These are phyloP conservation scores for Aureobasidium vineae DNA, from an alignment of 2,329 filamentous ascomycete genomes.

Conservation along the genomic window DNA sequence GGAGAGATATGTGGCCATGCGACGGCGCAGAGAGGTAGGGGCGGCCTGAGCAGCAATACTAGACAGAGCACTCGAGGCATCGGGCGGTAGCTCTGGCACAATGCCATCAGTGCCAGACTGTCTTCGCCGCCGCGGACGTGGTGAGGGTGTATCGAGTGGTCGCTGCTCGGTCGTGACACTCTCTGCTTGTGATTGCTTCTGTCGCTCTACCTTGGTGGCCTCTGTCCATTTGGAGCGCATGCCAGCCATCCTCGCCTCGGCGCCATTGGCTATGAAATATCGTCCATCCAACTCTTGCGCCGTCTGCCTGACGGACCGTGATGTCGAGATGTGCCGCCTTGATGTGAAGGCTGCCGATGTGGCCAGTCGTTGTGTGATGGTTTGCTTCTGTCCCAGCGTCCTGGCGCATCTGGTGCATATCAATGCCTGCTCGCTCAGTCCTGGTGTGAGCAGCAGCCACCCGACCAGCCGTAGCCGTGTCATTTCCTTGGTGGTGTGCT, in stretches of 20 bases:
- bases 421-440: slow-evolving; percentile 7
- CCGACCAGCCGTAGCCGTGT: slow-evolving; percentile 19
- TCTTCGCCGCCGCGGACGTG: slow-evolving; percentile 39
- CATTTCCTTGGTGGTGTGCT: neutral
- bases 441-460: slow-evolving; percentile 12
- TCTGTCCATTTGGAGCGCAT: slow-evolving; percentile 20
- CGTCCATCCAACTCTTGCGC: slow-evolving; percentile 34
- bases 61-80: slow-evolving; percentile 62
- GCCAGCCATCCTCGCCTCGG: slow-evolving; percentile 27
- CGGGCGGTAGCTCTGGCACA: slow-evolving; percentile 48
- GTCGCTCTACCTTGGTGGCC: neutral
- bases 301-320: slow-evolving; percentile 23
- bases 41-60: slow-evolving; percentile 57
- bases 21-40: slow-evolving; percentile 59
- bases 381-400: slow-evolving; percentile 31
- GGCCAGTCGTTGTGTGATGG: slow-evolving; percentile 27
- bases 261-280: slow-evolving; percentile 41
- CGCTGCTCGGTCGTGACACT: neutral
- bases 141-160: slow-evolving; percentile 32
- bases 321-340: slow-evolving; percentile 31
- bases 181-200: neutral
- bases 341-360: slow-evolving; percentile 28
- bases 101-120: slow-evolving; percentile 28
- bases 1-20: slow-evolving; percentile 77
- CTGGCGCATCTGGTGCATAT: slow-evolving; percentile 36